These are phyloP conservation scores for Polyporus tsugae DNA, from an alignment of 1,284 basidiomycete species.

Conservation along the genomic window DNA sequence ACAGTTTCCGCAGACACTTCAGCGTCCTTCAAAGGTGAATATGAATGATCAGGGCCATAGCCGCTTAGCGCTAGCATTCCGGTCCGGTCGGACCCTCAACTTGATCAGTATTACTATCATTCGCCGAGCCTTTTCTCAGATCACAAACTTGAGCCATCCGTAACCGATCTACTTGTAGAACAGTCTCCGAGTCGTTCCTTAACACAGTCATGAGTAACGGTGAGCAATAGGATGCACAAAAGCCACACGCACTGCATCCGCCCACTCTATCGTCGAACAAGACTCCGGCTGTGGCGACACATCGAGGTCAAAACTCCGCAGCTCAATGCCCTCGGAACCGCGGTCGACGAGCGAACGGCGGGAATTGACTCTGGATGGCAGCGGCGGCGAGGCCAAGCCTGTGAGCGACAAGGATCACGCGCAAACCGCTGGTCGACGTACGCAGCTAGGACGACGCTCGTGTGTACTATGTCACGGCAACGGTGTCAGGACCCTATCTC, in stretches of 20 bases:
- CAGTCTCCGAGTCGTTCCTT: not conserved
- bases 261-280: conserved; percentile 3
- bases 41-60: not conserved
- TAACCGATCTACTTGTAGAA: not conserved
- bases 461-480: conserved; percentile 1
- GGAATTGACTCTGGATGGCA: conserved; percentile 9
- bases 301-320: conserved; percentile 11
- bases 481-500: not conserved
- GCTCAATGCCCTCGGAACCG: conserved; percentile 11
- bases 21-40: not conserved
- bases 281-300: not conserved
- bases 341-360: conserved; percentile 16
- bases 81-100: too few species aligned
- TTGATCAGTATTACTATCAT: not conserved
- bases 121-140: not conserved
- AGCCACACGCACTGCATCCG: not conserved
- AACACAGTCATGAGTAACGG: not conserved
- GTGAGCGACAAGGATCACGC: not conserved
- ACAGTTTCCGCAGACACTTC: not conserved
- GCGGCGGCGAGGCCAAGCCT: not conserved
- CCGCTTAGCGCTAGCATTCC: not conserved
- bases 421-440: not conserved
- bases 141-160: not conserved
- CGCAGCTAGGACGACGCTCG: conserved; percentile 8
- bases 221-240: not conserved